A percentile compares a stretch with the other conserved stretches of the same genome.
Evolutionary conservation across 2,329 filamentous ascomycete genomes (phyloP).

Genomic region (Alternaria sp.): DNA sequence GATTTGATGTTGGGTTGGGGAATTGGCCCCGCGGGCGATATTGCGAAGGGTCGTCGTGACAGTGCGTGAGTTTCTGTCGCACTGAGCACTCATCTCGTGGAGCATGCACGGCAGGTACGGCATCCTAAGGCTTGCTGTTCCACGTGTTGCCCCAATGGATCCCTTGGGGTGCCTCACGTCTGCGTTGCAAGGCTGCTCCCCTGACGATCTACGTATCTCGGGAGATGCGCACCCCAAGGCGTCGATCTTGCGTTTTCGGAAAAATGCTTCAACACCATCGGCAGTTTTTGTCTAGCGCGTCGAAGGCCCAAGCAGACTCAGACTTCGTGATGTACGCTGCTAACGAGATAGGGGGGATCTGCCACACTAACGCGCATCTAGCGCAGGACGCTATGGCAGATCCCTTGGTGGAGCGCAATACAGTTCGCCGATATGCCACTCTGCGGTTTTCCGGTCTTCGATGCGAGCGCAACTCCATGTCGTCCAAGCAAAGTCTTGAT

Average conservation of each 20-base stretch:
- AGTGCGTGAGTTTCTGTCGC: background rate
- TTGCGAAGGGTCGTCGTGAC: background rate
- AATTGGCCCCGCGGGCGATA: background rate
- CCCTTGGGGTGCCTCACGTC: background rate
- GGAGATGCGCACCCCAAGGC: background rate
- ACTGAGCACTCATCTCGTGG: background rate
- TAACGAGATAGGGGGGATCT: background rate
- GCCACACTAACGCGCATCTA: background rate
- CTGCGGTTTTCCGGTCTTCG: background rate
- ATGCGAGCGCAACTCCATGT: background rate
- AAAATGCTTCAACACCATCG: background rate
- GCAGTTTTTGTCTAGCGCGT: background rate
- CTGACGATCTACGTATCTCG: conserved; percentile 11
- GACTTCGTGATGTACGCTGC: background rate
- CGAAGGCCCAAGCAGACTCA: background rate
- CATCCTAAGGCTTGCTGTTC: background rate
- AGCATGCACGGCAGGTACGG: background rate
- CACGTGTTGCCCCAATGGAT: background rate
- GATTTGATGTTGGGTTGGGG: background rate
- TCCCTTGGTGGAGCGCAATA: background rate
- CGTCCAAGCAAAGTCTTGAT: background rate
- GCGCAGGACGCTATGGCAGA: background rate
- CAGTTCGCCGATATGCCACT: background rate
- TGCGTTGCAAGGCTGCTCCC: conserved; percentile 5
- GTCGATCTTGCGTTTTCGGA: conserved; percentile 13